A percentile compares a stretch with the other conserved stretches of the same genome.
These are phyloP conservation scores for Colletotrichum endophyticum DNA, from an alignment of 2,329 filamentous ascomycete genomes.

Conservation along the genomic window DNA sequence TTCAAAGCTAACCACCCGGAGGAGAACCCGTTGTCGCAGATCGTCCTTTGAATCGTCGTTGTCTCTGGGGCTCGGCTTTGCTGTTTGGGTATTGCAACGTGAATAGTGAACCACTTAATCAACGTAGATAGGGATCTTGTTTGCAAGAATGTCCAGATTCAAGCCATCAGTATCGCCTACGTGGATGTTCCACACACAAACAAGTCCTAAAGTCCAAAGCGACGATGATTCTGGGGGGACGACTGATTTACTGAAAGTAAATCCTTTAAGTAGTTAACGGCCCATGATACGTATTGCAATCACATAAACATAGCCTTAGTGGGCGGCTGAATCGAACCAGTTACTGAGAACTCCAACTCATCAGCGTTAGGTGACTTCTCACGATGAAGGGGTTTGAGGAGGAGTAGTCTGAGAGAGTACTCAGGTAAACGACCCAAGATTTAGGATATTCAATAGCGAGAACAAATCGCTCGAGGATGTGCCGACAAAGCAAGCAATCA, in stretches of 20 bases:
- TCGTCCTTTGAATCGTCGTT: fast-evolving
- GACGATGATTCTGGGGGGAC: too few relatives aligned
- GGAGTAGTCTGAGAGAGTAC: fast-evolving
- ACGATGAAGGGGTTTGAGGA: background rate
- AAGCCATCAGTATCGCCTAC: fast-evolving
- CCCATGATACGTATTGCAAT: background rate
- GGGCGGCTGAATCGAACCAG: fast-evolving
- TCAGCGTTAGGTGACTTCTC: fast-evolving
- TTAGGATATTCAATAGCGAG: fast-evolving
- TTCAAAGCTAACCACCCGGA: background rate
- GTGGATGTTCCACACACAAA: fast-evolving
- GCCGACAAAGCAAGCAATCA: fast-evolving
- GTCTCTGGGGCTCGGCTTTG: fast-evolving
- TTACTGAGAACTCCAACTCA: fast-evolving
- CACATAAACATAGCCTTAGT: fast-evolving
- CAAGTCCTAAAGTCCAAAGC: too few relatives aligned
- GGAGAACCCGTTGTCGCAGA: fast-evolving
- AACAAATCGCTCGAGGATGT: background rate
- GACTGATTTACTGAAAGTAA: background rate
- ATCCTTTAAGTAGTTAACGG: background rate
- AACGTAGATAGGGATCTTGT: fast-evolving
- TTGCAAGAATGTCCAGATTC: fast-evolving
- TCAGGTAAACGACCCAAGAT: background rate
- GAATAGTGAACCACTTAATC: background rate
- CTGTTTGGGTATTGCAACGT: background rate